A percentile compares a stretch with the other conserved stretches of the same genome.
Evolutionary conservation across 2,329 filamentous ascomycete species (phyloP).

Genomic region (Colletotrichum truncatum): DNA sequence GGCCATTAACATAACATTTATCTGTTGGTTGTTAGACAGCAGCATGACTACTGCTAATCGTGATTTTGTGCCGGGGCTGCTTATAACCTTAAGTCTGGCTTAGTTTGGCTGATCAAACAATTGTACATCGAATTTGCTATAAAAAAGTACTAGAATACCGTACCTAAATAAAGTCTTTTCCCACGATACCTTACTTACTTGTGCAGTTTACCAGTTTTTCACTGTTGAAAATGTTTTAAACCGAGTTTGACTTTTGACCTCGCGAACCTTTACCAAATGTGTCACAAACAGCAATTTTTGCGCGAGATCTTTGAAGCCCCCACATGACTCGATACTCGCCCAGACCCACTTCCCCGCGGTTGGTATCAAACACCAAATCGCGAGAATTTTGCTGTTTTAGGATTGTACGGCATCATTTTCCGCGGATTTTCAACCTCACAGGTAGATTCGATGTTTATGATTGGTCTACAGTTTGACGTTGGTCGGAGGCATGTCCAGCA

Average conservation of each 20-base stretch:
- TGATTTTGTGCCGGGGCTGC: too few species aligned
- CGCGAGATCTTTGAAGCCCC: not conserved
- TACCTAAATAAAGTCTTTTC: too few species aligned
- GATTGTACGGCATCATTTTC: not conserved
- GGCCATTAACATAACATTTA: too few species aligned
- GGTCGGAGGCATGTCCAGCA: not conserved
- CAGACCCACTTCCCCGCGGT: slow-evolving; percentile 20
- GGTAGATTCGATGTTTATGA: not conserved
- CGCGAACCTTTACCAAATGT: not conserved
- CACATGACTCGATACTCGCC: slow-evolving; percentile 9
- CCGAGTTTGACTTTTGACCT: not conserved
- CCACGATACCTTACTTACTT: too few species aligned
- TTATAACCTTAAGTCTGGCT: too few species aligned
- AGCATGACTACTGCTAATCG: too few species aligned
- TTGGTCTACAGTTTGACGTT: not conserved
- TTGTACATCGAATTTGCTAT: too few species aligned
- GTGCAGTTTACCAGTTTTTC: too few species aligned
- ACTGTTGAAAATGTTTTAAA: too few species aligned
- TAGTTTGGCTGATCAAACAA: too few species aligned
- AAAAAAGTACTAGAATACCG: too few species aligned
- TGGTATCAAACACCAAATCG: slow-evolving; percentile 14
- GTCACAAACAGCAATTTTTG: not conserved
- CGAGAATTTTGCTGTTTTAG: not conserved
- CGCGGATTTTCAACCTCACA: not conserved
- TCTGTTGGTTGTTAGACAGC: too few species aligned